Conservation (phyloP, 495 filamentous ascomycete genomes). For the Xylaria telfairii region DNA sequence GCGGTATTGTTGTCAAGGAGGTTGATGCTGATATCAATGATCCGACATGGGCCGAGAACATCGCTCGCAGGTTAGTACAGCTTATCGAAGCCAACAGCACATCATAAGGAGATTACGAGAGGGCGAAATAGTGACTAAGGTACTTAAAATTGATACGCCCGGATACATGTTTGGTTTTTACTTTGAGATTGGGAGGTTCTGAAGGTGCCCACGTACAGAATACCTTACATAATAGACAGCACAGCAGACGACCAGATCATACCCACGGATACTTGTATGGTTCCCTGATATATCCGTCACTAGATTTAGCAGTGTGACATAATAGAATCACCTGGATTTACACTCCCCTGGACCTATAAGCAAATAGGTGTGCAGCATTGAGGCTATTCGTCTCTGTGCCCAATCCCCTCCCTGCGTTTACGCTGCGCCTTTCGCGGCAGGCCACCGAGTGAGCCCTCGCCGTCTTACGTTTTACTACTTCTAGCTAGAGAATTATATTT, state of each 20-base stretch:
- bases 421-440: too few species aligned
- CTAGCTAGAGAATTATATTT: neutral
- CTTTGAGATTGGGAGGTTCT: neutral
- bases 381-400: too few species aligned
- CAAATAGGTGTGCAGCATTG: too few species aligned
- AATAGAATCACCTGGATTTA: neutral
- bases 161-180: neutral
- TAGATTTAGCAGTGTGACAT: neutral
- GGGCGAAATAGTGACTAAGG: neutral
- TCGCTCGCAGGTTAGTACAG: slow-evolving; percentile 35
- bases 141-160: neutral
- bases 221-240: neutral
- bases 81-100: slow-evolving; percentile 26
- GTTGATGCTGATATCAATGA: slow-evolving; percentile 50
- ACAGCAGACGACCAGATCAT: neutral
- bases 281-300: neutral
- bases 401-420: too few species aligned
- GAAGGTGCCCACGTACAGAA: neutral
- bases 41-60: slow-evolving; percentile 45
- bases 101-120: neutral
- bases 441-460: too few species aligned
- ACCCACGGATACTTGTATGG: neutral
- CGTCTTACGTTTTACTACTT: too few species aligned
- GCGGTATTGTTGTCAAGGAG: slow-evolving; percentile 43
- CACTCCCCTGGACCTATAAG: too few species aligned